Evolutionary conservation across 371 early-diverging fungal species (phyloP).

Genomic region (Caulochytrium protostelioides): DNA sequence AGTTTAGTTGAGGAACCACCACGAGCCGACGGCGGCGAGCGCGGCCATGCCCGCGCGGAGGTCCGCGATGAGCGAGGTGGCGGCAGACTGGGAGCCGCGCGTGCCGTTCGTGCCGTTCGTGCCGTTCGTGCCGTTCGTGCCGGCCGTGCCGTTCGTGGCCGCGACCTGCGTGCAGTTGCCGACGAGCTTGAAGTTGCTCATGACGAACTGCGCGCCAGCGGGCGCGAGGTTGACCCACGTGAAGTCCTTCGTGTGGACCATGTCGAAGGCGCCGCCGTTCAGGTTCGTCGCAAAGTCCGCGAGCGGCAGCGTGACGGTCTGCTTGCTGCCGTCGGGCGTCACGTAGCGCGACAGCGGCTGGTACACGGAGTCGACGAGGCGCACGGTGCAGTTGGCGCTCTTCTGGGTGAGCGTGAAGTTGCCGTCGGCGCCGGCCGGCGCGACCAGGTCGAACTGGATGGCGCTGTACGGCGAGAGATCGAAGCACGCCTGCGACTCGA

Average conservation of each 20-base stretch:
- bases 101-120: no score
- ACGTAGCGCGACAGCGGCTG: conserved; percentile 10
- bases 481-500: conserved; percentile 9
- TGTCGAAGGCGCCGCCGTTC: conserved; percentile 7
- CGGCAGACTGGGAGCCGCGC: no score
- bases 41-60: no score
- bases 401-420: conserved; percentile 16
- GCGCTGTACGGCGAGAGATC: conserved; percentile 9
- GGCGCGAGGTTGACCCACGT: conserved; percentile 10
- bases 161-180: no score
- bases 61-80: no score
- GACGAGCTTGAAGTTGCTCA: no score
- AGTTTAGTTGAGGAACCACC: no score
- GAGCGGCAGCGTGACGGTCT: conserved; percentile 8
- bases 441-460: conserved; percentile 8
- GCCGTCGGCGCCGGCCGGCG: conserved; percentile 10
- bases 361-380: conserved; percentile 8
- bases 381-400: conserved; percentile 5
- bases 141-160: no score
- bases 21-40: no score
- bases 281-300: conserved; percentile 8
- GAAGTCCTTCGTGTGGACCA: conserved; percentile 14
- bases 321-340: conserved; percentile 8
- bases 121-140: no score
- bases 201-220: no score